Base-by-base conservation (phyloP, 352 stramenopile genomes). In the Pythium chondricola region DNA sequence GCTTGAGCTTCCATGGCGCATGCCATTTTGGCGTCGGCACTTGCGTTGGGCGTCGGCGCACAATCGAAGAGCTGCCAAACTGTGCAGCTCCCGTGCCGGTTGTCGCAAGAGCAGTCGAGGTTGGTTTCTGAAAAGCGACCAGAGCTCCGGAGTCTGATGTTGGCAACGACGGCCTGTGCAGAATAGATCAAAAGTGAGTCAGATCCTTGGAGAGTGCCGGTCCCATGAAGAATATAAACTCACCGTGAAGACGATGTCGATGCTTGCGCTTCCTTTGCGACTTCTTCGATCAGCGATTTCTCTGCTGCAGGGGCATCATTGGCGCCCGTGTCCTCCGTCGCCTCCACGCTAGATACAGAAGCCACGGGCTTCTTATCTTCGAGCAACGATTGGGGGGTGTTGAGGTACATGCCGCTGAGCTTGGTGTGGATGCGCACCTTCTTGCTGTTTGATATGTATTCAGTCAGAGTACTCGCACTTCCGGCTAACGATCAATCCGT, bases 1-100 rank as follows among this genome's bases (percentile, higher is more conserved):
- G 92, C 48, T 95, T 92, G 56, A 99, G 74, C 67, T 98, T 98
- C 97, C 97, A 99, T 3, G 96, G 95, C 25, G 97, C 96, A 68
- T 99, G 97, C 97, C 97, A 99, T 59, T 93, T 93, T 14, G 97
- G 97, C 54, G 95, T 98, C 7, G 95, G 95, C 43, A 98, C 95
- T 46, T 90, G 78, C 6, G 77, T 85, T 27, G 76, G 74, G 36
- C 86, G 74, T 32, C 81, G 69, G 20, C 83, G 77, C n/a, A 92
- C 68, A 39, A 96, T 77, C 21, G 81, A 71, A 29, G 61, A 75
- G 27, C 54, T 67, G 11, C 74, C 61, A 40, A 83, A 84, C 48
- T 86, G 69, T 27, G 65, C 68, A 2, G 71, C 13, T 9, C 46
- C 56, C 16, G 43, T 46, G 2, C 30, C 41, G 6, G 33, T 38